phyloP scores from a whole-genome alignment of 1,284 basidiomycete species.

The Dichomitus squalens region DNA sequence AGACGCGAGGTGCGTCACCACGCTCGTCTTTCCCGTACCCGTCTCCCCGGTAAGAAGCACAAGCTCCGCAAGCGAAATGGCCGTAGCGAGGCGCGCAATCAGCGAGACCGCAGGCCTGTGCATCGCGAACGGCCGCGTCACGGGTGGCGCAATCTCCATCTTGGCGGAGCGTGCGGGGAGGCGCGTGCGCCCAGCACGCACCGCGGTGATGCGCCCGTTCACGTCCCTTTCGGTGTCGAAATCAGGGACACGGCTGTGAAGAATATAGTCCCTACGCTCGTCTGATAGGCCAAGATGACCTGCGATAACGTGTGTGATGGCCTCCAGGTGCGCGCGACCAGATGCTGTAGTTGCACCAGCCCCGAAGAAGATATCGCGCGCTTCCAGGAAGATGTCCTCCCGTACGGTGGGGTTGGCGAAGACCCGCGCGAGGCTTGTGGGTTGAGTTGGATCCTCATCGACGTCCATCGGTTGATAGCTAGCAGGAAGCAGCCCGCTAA shows the following conservation, averaged over 20 bases:
- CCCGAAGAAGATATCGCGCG: slow-evolving; percentile 92
- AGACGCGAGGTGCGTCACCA: slow-evolving; percentile 86
- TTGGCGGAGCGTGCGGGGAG: slow-evolving; percentile 49
- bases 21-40: slow-evolving; percentile 97
- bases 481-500: slow-evolving; percentile 63
- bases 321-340: slow-evolving; percentile 52
- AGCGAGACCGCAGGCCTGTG: slow-evolving; percentile 86
- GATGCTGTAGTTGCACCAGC: slow-evolving; percentile 57
- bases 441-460: slow-evolving; percentile 35
- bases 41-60: slow-evolving; percentile 96
- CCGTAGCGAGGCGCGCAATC: slow-evolving; percentile 81
- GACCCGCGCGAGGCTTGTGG: slow-evolving; percentile 39
- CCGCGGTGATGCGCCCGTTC: slow-evolving; percentile 57
- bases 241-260: slow-evolving; percentile 65
- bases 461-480: slow-evolving; percentile 49
- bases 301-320: slow-evolving; percentile 57
- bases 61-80: slow-evolving; percentile 80
- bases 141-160: slow-evolving; percentile 36
- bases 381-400: slow-evolving; percentile 91
- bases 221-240: slow-evolving; percentile 69
- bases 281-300: slow-evolving; percentile 66
- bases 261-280: slow-evolving; percentile 59
- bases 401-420: slow-evolving; percentile 81
- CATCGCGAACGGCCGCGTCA: slow-evolving; percentile 79
- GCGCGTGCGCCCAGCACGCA: slow-evolving; percentile 59